A percentile compares a stretch with the other conserved stretches of the same genome.
These are phyloP conservation scores for Neofusicoccum sp. DNA, from an alignment of 2,329 filamentous ascomycete species.

Conservation along the genomic window DNA sequence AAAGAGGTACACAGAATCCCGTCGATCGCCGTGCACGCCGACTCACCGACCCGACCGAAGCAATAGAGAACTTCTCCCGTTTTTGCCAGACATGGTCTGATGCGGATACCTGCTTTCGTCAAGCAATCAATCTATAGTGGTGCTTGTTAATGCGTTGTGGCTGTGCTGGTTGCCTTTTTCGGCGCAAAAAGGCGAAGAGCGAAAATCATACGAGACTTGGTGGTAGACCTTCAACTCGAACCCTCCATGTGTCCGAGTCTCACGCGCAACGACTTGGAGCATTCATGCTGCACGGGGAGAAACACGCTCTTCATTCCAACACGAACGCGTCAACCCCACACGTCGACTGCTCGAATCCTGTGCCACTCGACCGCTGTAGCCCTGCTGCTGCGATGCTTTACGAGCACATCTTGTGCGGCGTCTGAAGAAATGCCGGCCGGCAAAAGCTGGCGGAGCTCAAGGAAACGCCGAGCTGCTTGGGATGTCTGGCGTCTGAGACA, in stretches of 20 bases:
- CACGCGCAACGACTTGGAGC: no score
- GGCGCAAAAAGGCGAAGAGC: neutral
- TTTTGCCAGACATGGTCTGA: neutral
- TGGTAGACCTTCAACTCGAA: neutral
- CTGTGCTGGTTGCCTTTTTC: conserved; percentile 11
- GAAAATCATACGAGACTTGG: conserved; percentile 4
- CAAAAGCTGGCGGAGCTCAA: no score
- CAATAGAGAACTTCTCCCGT: neutral
- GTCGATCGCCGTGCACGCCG: neutral
- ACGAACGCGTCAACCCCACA: no score
- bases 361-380: no score
- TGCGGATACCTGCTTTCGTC: neutral
- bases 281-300: no score
- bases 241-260: no score
- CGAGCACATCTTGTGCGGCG: no score
- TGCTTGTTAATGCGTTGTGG: neutral
- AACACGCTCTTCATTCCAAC: no score
- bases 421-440: no score
- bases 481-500: neutral
- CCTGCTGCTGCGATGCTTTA: no score
- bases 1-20: neutral
- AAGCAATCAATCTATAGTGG: conserved; percentile 1
- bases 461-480: neutral
- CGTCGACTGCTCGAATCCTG: no score
- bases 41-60: neutral